Evolutionary conservation across 306 rosid genomes (phyloP).

Genomic region (Cucurbita ficifolia): DNA sequence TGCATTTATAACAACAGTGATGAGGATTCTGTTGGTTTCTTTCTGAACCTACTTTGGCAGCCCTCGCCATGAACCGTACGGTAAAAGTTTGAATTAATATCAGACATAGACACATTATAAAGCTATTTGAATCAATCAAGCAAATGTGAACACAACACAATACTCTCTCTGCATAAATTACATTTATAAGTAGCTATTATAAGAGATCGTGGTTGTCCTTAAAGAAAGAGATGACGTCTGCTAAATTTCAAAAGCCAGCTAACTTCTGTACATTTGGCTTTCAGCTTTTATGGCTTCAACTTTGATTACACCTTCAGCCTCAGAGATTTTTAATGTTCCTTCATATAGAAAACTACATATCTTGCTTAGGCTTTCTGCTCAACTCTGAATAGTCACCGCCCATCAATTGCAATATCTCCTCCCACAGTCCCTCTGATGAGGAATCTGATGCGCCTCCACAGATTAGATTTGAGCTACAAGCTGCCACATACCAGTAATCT

Average conservation of each 20-base stretch:
- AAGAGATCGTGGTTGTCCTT: neutral
- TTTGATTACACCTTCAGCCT: neutral
- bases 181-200: neutral
- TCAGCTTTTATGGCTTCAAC: slow-evolving; percentile 5
- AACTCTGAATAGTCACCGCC: slow-evolving; percentile 88
- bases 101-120: neutral
- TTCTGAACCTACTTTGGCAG: neutral
- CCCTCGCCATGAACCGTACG: too few relatives aligned
- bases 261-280: slow-evolving; percentile 45
- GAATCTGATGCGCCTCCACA: slow-evolving; percentile 37
- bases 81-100: neutral
- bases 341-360: slow-evolving; percentile 31
- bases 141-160: neutral
- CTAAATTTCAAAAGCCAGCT: slow-evolving; percentile 23
- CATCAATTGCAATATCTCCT: slow-evolving; percentile 81
- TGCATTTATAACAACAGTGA: neutral
- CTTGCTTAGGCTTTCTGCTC: slow-evolving; percentile 95
- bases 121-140: neutral
- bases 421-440: slow-evolving; percentile 72
- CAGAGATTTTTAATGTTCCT: neutral
- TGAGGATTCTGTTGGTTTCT: neutral
- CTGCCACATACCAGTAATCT: slow-evolving; percentile 88
- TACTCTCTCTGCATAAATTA: neutral
- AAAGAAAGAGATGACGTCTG: slow-evolving; percentile 10
- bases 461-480: slow-evolving; percentile 85